Evolutionary conservation across 371 early-diverging fungal genomes (phyloP).

Genomic region (Rhizopus arrhizus): DNA sequence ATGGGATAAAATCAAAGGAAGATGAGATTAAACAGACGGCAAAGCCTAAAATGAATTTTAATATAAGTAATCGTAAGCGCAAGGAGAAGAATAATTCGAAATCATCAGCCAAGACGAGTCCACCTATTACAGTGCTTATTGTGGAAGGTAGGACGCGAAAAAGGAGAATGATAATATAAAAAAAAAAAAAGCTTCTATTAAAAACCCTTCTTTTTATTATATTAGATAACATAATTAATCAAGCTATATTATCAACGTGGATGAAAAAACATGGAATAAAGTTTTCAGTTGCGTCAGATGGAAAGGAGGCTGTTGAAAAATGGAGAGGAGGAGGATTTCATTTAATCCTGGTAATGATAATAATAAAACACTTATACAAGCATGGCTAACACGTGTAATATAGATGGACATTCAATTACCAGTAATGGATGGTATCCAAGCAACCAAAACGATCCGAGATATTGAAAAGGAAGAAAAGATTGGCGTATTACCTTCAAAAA

Average conservation of each 20-base stretch:
- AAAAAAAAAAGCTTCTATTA: slow-evolving; percentile 10
- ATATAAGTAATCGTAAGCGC: slow-evolving; percentile 42
- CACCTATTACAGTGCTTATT: slow-evolving; percentile 77
- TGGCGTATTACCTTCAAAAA: slow-evolving; percentile 48
- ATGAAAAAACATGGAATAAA: slow-evolving; percentile 75
- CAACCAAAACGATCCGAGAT: slow-evolving; percentile 72
- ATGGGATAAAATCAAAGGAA: background rate
- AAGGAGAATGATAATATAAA: background rate
- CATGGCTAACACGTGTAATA: background rate
- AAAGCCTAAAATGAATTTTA: slow-evolving; percentile 27
- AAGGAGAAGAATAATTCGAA: slow-evolving; percentile 26
- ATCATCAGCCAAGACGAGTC: slow-evolving; percentile 50
- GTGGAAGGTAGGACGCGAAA: slow-evolving; percentile 70
- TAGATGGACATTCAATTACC: slow-evolving; percentile 87
- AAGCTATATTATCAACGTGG: slow-evolving; percentile 72
- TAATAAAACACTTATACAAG: background rate
- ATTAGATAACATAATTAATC: slow-evolving; percentile 78
- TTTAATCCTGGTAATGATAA: slow-evolving; percentile 65
- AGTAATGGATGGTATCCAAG: slow-evolving; percentile 81
- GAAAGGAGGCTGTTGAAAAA: slow-evolving; percentile 76
- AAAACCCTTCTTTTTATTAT: background rate
- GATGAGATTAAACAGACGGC: slow-evolving; percentile 1
- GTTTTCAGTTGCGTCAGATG: slow-evolving; percentile 73
- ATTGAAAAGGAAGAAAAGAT: slow-evolving; percentile 69
- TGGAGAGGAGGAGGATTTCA: slow-evolving; percentile 75